A percentile compares a stretch with the other conserved stretches of the same genome.
Conservation (phyloP, 495 filamentous ascomycete species). For the Penicillium steckii region DNA sequence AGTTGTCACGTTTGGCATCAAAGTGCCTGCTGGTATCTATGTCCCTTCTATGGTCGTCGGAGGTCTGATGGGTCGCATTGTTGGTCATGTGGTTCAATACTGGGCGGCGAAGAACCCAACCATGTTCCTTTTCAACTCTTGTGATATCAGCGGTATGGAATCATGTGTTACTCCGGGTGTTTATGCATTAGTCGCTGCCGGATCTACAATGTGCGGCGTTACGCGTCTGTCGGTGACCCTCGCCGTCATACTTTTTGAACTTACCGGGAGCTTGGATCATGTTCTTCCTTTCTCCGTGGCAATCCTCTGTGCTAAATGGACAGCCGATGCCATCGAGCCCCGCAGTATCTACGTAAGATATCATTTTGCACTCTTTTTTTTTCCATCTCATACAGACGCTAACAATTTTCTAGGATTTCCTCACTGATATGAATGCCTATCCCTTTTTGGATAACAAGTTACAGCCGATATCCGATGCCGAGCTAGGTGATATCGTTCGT, state of each 20-base stretch:
- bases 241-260: constrained; percentile 91
- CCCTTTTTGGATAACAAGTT: constrained; percentile 94
- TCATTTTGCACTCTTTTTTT: neutral
- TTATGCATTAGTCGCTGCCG: constrained; percentile 92
- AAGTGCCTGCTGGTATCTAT: constrained; percentile 94
- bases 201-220: constrained; percentile 97
- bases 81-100: constrained; percentile 87
- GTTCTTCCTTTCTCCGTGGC: constrained; percentile 93
- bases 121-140: constrained; percentile 69
- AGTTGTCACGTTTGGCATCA: constrained; percentile 87
- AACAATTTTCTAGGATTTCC: constrained; percentile 60
- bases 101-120: constrained; percentile 69
- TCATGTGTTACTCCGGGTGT: constrained; percentile 94
- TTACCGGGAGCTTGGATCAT: constrained; percentile 92
- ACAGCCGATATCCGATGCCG: constrained; percentile 80
- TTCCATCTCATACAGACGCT: constrained; percentile 11
- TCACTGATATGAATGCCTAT: constrained; percentile 96
- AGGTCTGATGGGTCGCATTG: constrained; percentile 83
- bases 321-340: constrained; percentile 92
- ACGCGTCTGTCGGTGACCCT: constrained; percentile 92
- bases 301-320: constrained; percentile 95
- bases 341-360: constrained; percentile 83
- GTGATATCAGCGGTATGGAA: constrained; percentile 65
- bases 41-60: constrained; percentile 98
- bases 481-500: constrained; percentile 82